Percentiles rank a stretch among this genome's conserved stretches.
phyloP scores from a whole-genome alignment of 108 stramenopile species.

The Cyclotella distinguenda region DNA sequence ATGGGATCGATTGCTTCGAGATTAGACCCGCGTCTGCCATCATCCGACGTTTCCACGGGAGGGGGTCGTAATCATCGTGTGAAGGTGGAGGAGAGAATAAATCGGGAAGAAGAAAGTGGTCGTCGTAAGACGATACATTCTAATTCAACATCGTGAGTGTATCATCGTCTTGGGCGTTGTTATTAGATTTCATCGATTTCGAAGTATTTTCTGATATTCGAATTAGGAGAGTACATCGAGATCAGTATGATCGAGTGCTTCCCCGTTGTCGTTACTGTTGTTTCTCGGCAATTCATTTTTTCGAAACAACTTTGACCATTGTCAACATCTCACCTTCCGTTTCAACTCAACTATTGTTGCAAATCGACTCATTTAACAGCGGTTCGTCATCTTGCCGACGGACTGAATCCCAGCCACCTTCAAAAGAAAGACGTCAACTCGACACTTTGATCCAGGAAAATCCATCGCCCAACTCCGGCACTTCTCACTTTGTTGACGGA shows the following conservation, averaged over 20 bases:
- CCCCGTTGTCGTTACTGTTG: no score
- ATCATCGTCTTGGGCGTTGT: no score
- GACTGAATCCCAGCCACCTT: not conserved
- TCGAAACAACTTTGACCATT: no score
- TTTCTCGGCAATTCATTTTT: no score
- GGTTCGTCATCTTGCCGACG: not conserved
- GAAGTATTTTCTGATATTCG: no score
- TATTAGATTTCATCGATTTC: no score
- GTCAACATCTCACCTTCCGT: not conserved
- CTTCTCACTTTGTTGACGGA: not conserved
- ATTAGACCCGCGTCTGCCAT: slow-evolving; percentile 4
- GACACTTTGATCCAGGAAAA: slow-evolving; percentile 3
- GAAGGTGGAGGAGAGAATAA: not conserved
- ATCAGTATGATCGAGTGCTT: no score
- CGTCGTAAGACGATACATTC: not conserved
- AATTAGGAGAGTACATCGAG: no score
- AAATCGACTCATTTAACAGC: slow-evolving; percentile 10
- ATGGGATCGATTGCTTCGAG: slow-evolving; percentile 17
- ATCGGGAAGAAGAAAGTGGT: not conserved
- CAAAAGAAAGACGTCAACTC: slow-evolving; percentile 19
- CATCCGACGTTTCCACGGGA: slow-evolving; percentile 19
- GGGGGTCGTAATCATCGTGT: slow-evolving; percentile 1
- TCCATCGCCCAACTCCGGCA: not conserved
- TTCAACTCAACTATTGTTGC: not conserved
- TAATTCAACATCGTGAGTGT: no score